Evolutionary conservation across 2,329 filamentous ascomycete species (phyloP).

Genomic region (Venturia carpophila): DNA sequence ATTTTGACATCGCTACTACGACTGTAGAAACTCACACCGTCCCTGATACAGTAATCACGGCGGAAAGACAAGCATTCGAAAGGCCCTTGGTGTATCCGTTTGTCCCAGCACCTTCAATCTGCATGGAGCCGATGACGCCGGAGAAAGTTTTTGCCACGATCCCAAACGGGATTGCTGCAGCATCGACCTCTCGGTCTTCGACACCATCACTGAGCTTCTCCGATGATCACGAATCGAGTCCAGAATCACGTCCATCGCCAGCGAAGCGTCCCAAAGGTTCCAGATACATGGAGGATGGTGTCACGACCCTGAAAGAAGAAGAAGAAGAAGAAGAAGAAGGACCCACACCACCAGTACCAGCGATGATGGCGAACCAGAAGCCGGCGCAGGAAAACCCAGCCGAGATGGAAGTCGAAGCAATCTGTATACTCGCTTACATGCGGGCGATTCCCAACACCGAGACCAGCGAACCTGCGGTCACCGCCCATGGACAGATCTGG

Average conservation of each 20-base stretch:
- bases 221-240: background rate
- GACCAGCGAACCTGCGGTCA: conserved; percentile 1
- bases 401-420: background rate
- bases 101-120: conserved; percentile 8
- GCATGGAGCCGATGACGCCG: conserved; percentile 15
- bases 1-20: background rate
- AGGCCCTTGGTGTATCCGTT: conserved; percentile 14
- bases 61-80: background rate
- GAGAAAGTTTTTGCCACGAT: background rate
- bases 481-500: conserved; percentile 14
- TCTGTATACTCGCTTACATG: conserved; percentile 13
- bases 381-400: background rate
- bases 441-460: background rate
- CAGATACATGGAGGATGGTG: background rate
- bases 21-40: background rate
- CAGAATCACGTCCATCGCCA: background rate
- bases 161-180: background rate
- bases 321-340: background rate
- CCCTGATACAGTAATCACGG: background rate
- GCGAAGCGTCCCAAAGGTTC: background rate
- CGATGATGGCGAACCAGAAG: background rate
- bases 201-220: conserved; percentile 8
- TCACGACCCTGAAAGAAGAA: background rate
- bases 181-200: background rate
- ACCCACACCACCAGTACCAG: background rate